Base-by-base conservation (phyloP, 2,329 filamentous ascomycete species). In the Aureobasidium sp. region DNA sequence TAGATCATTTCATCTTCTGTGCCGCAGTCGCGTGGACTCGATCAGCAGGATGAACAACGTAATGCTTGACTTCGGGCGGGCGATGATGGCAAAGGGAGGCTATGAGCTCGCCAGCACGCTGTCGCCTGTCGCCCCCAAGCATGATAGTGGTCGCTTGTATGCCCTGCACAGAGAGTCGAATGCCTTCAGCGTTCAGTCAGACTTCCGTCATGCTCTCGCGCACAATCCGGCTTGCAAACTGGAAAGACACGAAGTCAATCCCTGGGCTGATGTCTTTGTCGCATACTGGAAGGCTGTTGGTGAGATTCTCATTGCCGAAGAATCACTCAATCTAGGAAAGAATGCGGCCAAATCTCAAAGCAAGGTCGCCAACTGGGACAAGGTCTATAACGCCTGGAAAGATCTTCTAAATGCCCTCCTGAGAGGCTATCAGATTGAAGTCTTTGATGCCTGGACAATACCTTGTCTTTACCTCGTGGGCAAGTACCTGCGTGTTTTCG, bases 371-470 rank as follows among this genome's bases (percentile, higher is more conserved):
- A 85, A 89, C 63, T 96, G 90, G 87, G 82, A 82, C n/a, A 87
- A 84, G 61, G 89, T 92, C 0, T 99, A 96, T 71, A 88, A 91
- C 65, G 79, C 86, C 12, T 97, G 94, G 92, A 95, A 90, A 71
- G 90, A 96, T 44, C 72, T 97, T 65, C 85, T 89, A 49, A 89
- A 88, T 65, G 79, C 81, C 52, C 79, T 97, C 42, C 87, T 92
- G 63, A 85, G 91, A 67, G 91, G 91, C 36, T 97, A 97, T 72
- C 87, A 86, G 39, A 87, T 83, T 66, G 80, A 82, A 61, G 82
- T 84, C 2, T 90, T 97, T 68, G 87, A 90, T 66, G 87, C 91
- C 36, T 99, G 94, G 93, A 94, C 91, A 0, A 86, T 99, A 57
- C 92, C 94, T 3, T 92, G 90, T 71, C 80, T 99, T 42, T 97